Evolutionary conservation across 768 basidiomycete species (phyloP), one percentile per base, ranked within the genome.

Genomic region (Omphalotus guepiniiformis): DNA sequence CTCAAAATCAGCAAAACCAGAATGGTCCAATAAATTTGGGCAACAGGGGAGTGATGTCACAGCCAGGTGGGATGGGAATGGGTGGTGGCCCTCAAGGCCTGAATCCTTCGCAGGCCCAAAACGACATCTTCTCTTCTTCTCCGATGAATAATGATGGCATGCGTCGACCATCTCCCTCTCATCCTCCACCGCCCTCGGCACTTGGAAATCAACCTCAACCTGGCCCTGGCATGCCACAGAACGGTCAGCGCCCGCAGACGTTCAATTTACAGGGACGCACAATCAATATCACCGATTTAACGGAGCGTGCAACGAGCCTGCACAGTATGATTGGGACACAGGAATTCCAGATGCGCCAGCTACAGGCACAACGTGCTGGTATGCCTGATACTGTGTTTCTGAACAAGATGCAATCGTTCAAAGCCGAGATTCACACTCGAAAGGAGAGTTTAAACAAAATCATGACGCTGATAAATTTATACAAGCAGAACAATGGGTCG

Each of bases 91-190:
- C 48, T 29, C 48, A 51, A 27, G 44, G 28, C 4, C 16, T 39
- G 7, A 46, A 39, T 19, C 4, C 36, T 29, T 25, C 23, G 19
- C 42, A 38, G 36, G 18, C 35, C 18, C 55, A 67, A 7, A 52
- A 63, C 18, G 79, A 80, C 47, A 70, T 77, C 54, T 80, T 81
- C 58, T 55, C 72, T 18, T 62, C 76, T 6, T 64, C 75, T 21
- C 68, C 77, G 63, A 44, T 62, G 23, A 62, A 61, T 25, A 55
- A 65, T 53, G 74, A 76, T 22, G 70, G 66, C 22, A 67, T 80
- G 56, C 72, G 75, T 28, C 77, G 73, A 8, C 68, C 74, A 4
- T 76, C 77, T 23, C 81, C 75, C 15, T 67, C 71, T n/a, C 69
- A 72, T 61, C 55, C 63, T 13, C n/a, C 34, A 21, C 40, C 39